phyloP scores from a whole-genome alignment of 2,329 filamentous ascomycete species.

The Penicillium sp. region DNA sequence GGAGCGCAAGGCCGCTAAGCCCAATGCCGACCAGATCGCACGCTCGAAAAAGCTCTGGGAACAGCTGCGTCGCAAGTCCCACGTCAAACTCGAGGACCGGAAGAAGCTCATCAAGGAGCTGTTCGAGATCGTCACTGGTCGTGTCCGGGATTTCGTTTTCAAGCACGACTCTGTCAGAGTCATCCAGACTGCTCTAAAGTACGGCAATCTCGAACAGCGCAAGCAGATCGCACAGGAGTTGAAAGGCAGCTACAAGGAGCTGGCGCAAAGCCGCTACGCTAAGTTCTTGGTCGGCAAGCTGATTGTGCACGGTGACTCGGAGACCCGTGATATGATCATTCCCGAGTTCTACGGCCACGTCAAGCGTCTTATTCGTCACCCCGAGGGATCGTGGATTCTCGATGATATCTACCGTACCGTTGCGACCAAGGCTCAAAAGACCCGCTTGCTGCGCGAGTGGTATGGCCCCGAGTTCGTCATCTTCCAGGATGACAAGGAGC shows the following conservation, averaged over 20 bases:
- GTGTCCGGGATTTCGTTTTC: conserved; percentile 92
- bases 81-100: conserved; percentile 85
- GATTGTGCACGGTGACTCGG: conserved; percentile 83
- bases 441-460: conserved; percentile 84
- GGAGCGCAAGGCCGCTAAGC: conserved; percentile 89
- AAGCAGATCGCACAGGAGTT: conserved; percentile 84
- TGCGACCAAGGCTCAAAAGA: conserved; percentile 82
- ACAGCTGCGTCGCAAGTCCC: conserved; percentile 84
- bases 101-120: conserved; percentile 84
- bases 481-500: conserved; percentile 59
- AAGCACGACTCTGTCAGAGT: conserved; percentile 98
- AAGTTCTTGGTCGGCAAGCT: conserved; percentile 97
- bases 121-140: conserved; percentile 85
- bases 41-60: conserved; percentile 98
- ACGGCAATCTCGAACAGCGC: conserved; percentile 79
- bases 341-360: conserved; percentile 95
- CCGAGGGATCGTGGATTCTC: conserved; percentile 94
- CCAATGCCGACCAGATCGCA: conserved; percentile 82
- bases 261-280: conserved; percentile 93
- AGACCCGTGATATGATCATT: conserved; percentile 84
- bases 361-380: conserved; percentile 88
- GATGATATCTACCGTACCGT: conserved; percentile 93
- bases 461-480: conserved; percentile 92
- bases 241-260: conserved; percentile 74
- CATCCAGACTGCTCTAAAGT: conserved; percentile 95